Evolutionary conservation across 805 yeast genomes (phyloP), one percentile per base, ranked within the genome.

Genomic region (Spathaspora hagerdaliae): DNA sequence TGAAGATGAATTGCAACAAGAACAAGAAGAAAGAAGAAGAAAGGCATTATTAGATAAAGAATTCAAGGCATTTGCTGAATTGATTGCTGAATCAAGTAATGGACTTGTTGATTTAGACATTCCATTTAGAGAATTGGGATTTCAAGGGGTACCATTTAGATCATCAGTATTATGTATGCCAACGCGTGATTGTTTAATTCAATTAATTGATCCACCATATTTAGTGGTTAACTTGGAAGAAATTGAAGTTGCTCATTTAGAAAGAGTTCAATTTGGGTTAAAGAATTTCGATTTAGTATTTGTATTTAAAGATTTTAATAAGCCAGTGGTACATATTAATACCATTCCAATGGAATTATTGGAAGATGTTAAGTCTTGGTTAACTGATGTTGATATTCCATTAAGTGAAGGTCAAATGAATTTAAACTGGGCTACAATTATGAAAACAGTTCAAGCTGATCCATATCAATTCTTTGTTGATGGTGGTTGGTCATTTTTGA

Each of bases 1-100:
- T 64, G 99, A 94, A 65, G 99, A 94, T 65, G 99, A 94, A 69
- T 74, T 94, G 52, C 98, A 94, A 67, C 97, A 92, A 67, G 99
- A 94, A 71, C 97, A 92, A 69, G 98, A 94, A 65, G 99, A 94
- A 70, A 83, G 97, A 71, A 79, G 92, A 66, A 80, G 97, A 68
- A 87, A 96, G 58, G 86, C 87, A 24, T 79, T 88, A 34, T 78
- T 94, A 58, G 97, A 94, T 69, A 88, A 86, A 64, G 98, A 94
- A 67, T 94, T 91, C 70, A 84, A 82, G 65, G 75, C 77, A 39
- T 94, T 90, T 70, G 92, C 92, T 14, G 97, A 94, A 67, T 79
- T 84, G 50, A 91, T 94, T 53, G 83, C 96, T 11, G 97, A 89
- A 52, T 85, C 94, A 0, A 83, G 96, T 0, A 79, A 82, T 58